Evolutionary conservation across 208 protist genomes (phyloP).

Genomic region (Willaertia magna): DNA sequence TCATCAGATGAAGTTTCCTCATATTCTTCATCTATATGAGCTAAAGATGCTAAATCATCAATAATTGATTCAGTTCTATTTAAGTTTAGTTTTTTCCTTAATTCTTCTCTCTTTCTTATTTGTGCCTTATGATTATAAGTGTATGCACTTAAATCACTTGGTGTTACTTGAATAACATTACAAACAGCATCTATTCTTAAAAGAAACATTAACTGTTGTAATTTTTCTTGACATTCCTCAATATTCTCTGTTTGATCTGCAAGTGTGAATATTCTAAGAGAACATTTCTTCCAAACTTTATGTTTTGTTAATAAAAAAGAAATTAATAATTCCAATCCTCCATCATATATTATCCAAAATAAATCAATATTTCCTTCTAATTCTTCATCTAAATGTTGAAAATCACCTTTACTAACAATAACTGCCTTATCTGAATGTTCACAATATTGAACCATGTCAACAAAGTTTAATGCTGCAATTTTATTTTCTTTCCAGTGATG

Average conservation of each 20-base stretch:
- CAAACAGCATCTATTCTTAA: not conserved
- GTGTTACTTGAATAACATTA: not conserved
- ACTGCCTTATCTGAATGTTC: conserved; percentile 11
- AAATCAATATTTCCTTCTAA: conserved; percentile 31
- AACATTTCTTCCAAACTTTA: conserved; percentile 28
- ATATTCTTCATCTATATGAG: not conserved
- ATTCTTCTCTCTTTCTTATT: not conserved
- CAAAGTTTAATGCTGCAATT: not conserved
- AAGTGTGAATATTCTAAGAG: conserved; percentile 35
- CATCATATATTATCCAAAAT: conserved; percentile 42
- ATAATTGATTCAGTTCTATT: not conserved
- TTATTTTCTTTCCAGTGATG: not conserved
- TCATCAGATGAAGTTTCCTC: not conserved
- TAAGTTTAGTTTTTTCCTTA: not conserved
- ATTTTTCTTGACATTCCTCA: not conserved
- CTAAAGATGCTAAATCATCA: not conserved
- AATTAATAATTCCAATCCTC: conserved; percentile 32
- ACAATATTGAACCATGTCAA: not conserved
- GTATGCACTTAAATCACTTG: not conserved
- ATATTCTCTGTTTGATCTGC: conserved; percentile 11
- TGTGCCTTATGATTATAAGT: not conserved
- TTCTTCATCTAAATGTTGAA: not conserved
- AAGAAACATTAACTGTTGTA: conserved; percentile 1
- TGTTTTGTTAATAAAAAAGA: conserved; percentile 22
- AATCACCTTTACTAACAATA: conserved; percentile 1